phyloP scores from a whole-genome alignment of 2,329 filamentous ascomycete genomes.

The Colletotrichum tabaci region DNA sequence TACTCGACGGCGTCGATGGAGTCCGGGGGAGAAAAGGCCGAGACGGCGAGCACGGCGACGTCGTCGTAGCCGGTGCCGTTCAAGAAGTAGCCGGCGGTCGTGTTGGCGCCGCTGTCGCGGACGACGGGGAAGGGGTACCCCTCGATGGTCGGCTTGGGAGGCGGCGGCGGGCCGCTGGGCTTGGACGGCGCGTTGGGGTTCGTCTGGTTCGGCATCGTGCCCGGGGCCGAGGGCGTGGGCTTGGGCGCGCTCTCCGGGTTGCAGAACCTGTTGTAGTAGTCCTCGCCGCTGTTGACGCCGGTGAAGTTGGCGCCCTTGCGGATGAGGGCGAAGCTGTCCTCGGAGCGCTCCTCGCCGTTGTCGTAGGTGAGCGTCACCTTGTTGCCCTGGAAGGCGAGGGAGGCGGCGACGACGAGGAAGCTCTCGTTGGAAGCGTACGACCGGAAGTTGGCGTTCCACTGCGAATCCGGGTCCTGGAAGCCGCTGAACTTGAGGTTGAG shows the following conservation, averaged over 20 bases:
- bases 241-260: conserved; percentile 44
- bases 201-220: conserved; percentile 24
- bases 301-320: conserved; percentile 48
- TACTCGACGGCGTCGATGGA: conserved; percentile 45
- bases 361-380: conserved; percentile 52
- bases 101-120: conserved; percentile 47
- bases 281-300: conserved; percentile 51
- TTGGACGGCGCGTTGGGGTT: conserved; percentile 16
- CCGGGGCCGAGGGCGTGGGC: background rate
- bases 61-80: conserved; percentile 53
- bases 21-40: conserved; percentile 46
- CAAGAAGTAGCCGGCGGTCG: conserved; percentile 54
- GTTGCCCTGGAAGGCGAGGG: conserved; percentile 48
- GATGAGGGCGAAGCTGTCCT: conserved; percentile 48
- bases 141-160: conserved; percentile 40
- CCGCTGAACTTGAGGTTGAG: conserved; percentile 61
- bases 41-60: conserved; percentile 51
- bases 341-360: conserved; percentile 49
- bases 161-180: conserved; percentile 22
- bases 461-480: conserved; percentile 70
- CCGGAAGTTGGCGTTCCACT: conserved; percentile 59
- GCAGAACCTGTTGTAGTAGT: conserved; percentile 55
- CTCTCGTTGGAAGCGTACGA: conserved; percentile 47
- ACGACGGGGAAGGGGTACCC: conserved; percentile 52
- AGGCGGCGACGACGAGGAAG: conserved; percentile 45